Evolutionary conservation across 495 filamentous ascomycete species (phyloP), one percentile per base, ranked within the genome.

Genomic region (Filosporella fistucella): DNA sequence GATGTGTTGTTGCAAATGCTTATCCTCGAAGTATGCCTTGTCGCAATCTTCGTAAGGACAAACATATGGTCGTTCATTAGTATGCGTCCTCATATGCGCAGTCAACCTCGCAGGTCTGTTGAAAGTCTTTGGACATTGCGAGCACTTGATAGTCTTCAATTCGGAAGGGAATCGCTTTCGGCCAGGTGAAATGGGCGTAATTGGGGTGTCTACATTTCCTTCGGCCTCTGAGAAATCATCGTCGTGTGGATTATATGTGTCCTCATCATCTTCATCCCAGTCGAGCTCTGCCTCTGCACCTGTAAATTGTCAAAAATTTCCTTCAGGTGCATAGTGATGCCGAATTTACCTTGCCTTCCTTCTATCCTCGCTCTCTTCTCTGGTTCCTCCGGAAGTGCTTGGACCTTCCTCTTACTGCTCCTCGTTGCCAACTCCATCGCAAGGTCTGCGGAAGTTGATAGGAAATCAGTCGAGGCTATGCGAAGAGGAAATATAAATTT

Each of bases 1-100:
- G 57, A 91, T 64, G 61, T 98, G 93, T 49, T 88, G 79, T 25
- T 79, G 75, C 5, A 97, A 75, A 66, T 96, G 89, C 51, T 88
- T 88, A 35, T 83, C 72, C 26, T 89, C 85, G 24, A 85, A 67
- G 57, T 95, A 98, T 47, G 76, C 74, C 66, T 95, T 96, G 54
- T 76, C 78, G 61, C 93, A 98, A 14, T 63, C 78, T 0, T 68
- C 59, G 45, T 82, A 71, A 2, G 75, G 67, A 60, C 93, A 98
- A 21, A 69, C 62, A 60, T 80, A 88, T 5, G 85, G 72, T 8
- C 89, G 77, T 54, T 90, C 86, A 52, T 87, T 85, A 33, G 79
- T 88, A 61, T 96, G 90, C 2, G 84, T 85, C 34, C 86, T 71
- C 2, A 89, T 57, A 58, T 96, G 90, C 35, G 85, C 77, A n/a